Conservation (phyloP, 495 filamentous ascomycete genomes). For the Immersiella caudata region DNA sequence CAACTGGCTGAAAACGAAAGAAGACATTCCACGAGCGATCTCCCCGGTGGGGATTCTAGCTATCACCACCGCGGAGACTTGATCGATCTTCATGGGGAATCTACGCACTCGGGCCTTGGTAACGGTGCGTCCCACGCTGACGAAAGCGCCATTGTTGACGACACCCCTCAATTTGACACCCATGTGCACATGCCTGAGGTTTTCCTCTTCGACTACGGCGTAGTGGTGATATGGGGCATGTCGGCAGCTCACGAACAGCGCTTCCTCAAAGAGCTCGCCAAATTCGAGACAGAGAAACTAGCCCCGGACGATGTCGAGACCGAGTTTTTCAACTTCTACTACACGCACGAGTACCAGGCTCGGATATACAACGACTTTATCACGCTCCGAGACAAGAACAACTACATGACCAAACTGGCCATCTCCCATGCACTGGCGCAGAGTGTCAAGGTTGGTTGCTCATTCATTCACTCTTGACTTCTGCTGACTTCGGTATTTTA, state of each 20-base stretch:
- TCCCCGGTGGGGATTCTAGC: slow-evolving; percentile 17
- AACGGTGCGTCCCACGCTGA: slow-evolving; percentile 33
- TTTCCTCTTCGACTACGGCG: slow-evolving; percentile 96
- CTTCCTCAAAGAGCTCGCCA: slow-evolving; percentile 92
- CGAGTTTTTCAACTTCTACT: slow-evolving; percentile 99
- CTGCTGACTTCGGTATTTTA: slow-evolving; percentile 39
- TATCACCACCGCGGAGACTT: slow-evolving; percentile 35
- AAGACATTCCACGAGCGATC: slow-evolving; percentile 44
- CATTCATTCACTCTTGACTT: neutral
- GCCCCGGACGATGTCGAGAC: slow-evolving; percentile 86
- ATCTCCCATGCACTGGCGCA: slow-evolving; percentile 95
- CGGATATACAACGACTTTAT: slow-evolving; percentile 99
- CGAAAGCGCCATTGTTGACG: slow-evolving; percentile 32
- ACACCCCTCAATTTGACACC: slow-evolving; percentile 65
- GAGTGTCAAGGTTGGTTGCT: slow-evolving; percentile 73
- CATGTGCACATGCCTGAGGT: slow-evolving; percentile 87
- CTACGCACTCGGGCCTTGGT: slow-evolving; percentile 18
- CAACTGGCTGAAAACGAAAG: slow-evolving; percentile 56
- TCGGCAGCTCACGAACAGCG: slow-evolving; percentile 76
- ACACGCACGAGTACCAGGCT: slow-evolving; percentile 94
- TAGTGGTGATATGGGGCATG: slow-evolving; percentile 99
- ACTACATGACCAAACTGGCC: slow-evolving; percentile 97
- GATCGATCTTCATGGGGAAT: slow-evolving; percentile 29
- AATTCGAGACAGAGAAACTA: slow-evolving; percentile 90
- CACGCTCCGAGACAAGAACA: slow-evolving; percentile 83